Conservation (phyloP, 768 basidiomycete species). For the Phlebiopsis gigantea region DNA sequence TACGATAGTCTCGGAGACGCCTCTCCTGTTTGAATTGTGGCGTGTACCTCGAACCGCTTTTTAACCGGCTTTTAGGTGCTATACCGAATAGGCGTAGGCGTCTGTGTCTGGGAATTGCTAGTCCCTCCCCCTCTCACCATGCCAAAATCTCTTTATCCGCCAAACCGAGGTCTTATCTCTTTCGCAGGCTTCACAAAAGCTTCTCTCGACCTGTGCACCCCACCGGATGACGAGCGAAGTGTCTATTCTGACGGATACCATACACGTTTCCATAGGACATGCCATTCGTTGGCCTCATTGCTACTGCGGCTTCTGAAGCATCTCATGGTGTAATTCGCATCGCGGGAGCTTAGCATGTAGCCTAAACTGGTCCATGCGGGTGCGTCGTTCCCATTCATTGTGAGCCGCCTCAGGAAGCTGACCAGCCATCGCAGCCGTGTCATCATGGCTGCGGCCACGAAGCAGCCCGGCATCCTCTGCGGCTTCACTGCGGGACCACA, state of each 20-base stretch:
- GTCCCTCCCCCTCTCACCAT: not conserved
- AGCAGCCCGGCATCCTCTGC: not conserved
- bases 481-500: not conserved
- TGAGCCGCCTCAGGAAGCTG: not conserved
- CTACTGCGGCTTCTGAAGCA: too few species aligned
- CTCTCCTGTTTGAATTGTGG: not conserved
- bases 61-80: not conserved
- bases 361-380: not conserved
- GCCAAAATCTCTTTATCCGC: not conserved
- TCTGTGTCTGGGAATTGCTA: not conserved
- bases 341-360: not conserved
- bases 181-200: not conserved
- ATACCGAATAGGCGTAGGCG: not conserved
- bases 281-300: too few species aligned
- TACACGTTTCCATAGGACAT: too few species aligned
- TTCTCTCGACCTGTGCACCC: not conserved
- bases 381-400: not conserved
- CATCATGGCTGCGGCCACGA: not conserved
- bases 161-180: not conserved
- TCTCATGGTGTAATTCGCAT: too few species aligned
- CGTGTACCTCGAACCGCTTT: not conserved
- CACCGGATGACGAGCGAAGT: not conserved
- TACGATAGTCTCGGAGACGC: not conserved
- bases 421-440: not conserved
- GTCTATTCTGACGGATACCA: too few species aligned